These are phyloP conservation scores for Ceratocystis lukuohia DNA, from an alignment of 2,329 filamentous ascomycete species.

Conservation along the genomic window DNA sequence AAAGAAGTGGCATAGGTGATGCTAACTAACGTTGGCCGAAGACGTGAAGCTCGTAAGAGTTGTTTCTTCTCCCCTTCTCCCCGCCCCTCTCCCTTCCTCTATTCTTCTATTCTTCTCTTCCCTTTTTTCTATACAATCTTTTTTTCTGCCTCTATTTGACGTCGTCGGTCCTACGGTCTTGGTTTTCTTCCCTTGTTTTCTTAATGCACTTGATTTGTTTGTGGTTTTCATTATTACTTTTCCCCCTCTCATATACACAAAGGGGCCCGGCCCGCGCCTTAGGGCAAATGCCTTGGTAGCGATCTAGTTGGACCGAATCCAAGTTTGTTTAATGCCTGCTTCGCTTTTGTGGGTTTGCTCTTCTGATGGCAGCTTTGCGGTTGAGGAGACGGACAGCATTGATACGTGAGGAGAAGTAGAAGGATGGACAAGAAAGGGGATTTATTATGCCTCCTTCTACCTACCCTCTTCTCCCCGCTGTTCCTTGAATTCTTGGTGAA, in stretches of 20 bases:
- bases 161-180: constrained; percentile 9
- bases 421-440: background rate
- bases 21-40: background rate
- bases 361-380: background rate
- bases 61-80: background rate
- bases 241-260: background rate
- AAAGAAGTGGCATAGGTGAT: too few species aligned
- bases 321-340: constrained; percentile 4
- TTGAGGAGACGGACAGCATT: background rate
- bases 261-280: background rate
- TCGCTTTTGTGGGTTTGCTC: constrained; percentile 5
- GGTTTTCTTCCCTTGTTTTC: constrained; percentile 19
- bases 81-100: constrained; percentile 18
- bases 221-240: constrained; percentile 4
- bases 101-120: constrained; percentile 1
- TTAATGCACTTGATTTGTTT: constrained; percentile 11
- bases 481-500: too few species aligned
- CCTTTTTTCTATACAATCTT: constrained; percentile 18
- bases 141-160: constrained; percentile 17
- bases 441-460: background rate
- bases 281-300: background rate
- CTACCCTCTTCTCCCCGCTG: background rate
- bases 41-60: background rate
- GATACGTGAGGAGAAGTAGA: background rate
- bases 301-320: background rate